phyloP scores from a whole-genome alignment of 371 early-diverging fungal species.

The Paraphysoderma sedebokerense region DNA sequence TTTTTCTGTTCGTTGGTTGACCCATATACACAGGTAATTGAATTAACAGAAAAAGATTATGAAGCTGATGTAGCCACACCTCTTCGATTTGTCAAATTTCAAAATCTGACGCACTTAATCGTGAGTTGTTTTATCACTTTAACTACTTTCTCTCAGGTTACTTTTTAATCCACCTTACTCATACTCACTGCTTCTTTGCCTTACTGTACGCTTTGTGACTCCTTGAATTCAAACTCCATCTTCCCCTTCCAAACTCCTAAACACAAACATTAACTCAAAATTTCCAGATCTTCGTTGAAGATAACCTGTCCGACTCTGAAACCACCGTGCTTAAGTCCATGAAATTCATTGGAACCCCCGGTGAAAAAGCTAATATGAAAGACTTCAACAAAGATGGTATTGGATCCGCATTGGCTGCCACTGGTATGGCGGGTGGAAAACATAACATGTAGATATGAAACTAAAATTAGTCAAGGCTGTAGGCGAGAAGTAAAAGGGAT shows the following conservation, averaged over 20 bases:
- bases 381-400: constrained; percentile 15
- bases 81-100: constrained; percentile 84
- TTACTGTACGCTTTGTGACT: not conserved
- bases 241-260: too few species aligned
- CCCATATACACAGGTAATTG: constrained; percentile 59
- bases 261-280: too few species aligned
- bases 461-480: too few species aligned
- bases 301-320: constrained; percentile 68
- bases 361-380: constrained; percentile 34
- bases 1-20: too few species aligned
- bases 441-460: too few species aligned
- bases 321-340: constrained; percentile 59
- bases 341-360: constrained; percentile 51
- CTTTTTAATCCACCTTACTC: too few species aligned
- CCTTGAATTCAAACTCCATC: not conserved
- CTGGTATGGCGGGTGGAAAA: too few species aligned
- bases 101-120: constrained; percentile 41
- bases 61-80: constrained; percentile 39
- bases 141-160: too few species aligned
- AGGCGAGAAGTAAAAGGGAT: too few species aligned
- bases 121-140: too few species aligned
- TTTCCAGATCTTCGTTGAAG: constrained; percentile 47
- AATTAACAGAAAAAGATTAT: constrained; percentile 45
- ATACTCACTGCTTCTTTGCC: not conserved
- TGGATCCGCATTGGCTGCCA: too few species aligned